Conservation (phyloP, 768 basidiomycete genomes). For the Mycena alexandri region DNA sequence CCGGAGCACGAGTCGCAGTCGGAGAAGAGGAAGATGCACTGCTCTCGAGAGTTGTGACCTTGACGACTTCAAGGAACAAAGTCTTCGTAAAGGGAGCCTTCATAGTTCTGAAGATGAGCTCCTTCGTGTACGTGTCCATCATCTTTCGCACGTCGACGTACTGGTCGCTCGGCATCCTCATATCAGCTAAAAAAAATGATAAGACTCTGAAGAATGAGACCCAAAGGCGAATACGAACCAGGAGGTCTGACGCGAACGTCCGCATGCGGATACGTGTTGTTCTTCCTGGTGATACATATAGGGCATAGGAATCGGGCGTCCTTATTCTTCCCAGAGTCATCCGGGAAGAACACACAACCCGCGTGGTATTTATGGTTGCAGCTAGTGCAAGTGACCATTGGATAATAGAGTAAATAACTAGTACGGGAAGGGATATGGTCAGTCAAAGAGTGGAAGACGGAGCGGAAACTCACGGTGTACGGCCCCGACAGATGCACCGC, state of each 20-base stretch:
- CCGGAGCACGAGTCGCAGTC: not conserved
- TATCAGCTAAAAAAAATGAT: constrained; percentile 46
- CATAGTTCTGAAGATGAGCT: constrained; percentile 77
- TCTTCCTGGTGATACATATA: constrained; percentile 82
- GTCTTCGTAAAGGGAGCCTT: constrained; percentile 74
- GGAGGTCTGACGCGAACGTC: constrained; percentile 80
- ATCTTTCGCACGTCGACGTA: constrained; percentile 83
- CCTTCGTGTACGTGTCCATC: constrained; percentile 80
- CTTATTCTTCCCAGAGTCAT: constrained; percentile 53
- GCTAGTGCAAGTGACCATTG: constrained; percentile 73
- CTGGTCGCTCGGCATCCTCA: constrained; percentile 63
- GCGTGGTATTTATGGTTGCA: constrained; percentile 80
- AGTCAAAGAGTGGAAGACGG: too few relatives aligned
- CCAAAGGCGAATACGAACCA: constrained; percentile 54
- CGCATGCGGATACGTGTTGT: constrained; percentile 76
- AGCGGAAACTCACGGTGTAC: constrained; percentile 49
- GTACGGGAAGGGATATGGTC: too few relatives aligned
- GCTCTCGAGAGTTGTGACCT: constrained; percentile 42
- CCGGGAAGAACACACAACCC: constrained; percentile 80
- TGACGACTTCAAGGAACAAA: constrained; percentile 80
- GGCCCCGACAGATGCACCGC: constrained; percentile 84
- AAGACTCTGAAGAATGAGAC: constrained; percentile 10
- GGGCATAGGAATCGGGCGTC: constrained; percentile 74
- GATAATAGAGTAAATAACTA: constrained; percentile 67
- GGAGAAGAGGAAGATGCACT: constrained; percentile 14